Conservation (phyloP, 257 asterid genomes). For the Ilex asprella region DNA sequence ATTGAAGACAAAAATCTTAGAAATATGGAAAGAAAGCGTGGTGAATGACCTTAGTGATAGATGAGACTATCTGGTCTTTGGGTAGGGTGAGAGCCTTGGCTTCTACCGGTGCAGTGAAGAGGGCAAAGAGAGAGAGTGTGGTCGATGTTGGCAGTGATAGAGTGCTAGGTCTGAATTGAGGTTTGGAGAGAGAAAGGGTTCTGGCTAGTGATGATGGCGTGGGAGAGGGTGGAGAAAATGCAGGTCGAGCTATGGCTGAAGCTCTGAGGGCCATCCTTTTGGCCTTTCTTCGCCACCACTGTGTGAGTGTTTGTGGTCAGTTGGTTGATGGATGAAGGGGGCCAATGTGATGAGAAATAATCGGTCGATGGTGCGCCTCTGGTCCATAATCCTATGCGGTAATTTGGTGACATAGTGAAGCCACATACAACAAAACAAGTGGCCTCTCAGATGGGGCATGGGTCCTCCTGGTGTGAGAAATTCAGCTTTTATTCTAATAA, state of each 20-base stretch:
- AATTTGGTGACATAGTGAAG: too few relatives aligned
- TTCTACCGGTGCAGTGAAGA: constrained; percentile 49
- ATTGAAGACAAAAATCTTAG: too few relatives aligned
- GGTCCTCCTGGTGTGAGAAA: too few relatives aligned
- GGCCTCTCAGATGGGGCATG: too few relatives aligned
- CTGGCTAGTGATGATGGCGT: constrained; percentile 28
- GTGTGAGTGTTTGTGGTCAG: not conserved
- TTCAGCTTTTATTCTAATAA: too few relatives aligned
- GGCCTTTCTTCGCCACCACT: constrained; percentile 15
- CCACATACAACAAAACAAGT: too few relatives aligned
- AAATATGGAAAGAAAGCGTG: too few relatives aligned
- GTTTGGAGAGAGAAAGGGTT: constrained; percentile 19
- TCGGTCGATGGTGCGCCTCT: not conserved
- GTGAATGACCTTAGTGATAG: constrained; percentile 62
- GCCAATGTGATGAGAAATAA: constrained; percentile 14
- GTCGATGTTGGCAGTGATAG: constrained; percentile 51
- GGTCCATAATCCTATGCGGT: too few relatives aligned
- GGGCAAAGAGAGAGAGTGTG: constrained; percentile 51
- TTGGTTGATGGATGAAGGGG: not conserved
- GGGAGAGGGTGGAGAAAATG: constrained; percentile 30
- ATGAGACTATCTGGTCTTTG: constrained; percentile 77
- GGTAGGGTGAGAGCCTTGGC: constrained; percentile 67
- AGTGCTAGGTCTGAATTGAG: constrained; percentile 22
- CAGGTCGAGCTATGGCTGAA: constrained; percentile 64
- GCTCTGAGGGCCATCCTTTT: constrained; percentile 73